Percentiles rank a stretch among this genome's conserved stretches.
These are phyloP conservation scores for Solanum verrucosum DNA, from an alignment of 257 asterid species.

Conservation along the genomic window DNA sequence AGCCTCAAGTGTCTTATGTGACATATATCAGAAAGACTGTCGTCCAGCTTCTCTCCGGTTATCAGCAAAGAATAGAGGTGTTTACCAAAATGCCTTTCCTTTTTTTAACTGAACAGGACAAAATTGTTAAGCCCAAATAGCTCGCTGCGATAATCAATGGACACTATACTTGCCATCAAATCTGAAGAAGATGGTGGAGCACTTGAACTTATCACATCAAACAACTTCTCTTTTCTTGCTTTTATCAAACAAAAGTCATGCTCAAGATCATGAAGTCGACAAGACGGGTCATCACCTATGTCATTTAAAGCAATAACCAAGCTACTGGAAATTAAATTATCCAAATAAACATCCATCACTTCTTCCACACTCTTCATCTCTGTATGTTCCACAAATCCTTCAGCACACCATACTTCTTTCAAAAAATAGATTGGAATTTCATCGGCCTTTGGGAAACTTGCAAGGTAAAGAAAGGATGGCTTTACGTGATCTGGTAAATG, in stretches of 20 bases:
- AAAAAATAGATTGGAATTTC: not conserved
- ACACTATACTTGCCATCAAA: too few relatives aligned
- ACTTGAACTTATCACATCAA: too few relatives aligned
- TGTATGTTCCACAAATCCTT: not conserved
- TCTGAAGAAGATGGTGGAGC: too few relatives aligned
- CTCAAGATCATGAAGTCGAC: constrained; percentile 14
- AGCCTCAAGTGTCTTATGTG: not conserved
- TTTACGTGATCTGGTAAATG: not conserved
- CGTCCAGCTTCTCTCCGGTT: not conserved
- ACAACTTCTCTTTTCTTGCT: too few relatives aligned
- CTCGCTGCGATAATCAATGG: not conserved
- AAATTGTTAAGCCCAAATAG: not conserved
- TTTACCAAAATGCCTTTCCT: not conserved
- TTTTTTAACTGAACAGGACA: not conserved
- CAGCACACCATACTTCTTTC: not conserved
- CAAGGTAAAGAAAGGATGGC: not conserved
- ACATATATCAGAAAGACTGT: not conserved
- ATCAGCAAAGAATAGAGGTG: not conserved
- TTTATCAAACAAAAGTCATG: constrained; percentile 3
- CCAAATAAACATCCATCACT: not conserved
- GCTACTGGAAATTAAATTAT: constrained; percentile 9
- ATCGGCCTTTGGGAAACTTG: constrained; percentile 10
- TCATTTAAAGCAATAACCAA: not conserved
- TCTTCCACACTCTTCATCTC: too few relatives aligned
- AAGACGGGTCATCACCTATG: constrained; percentile 5